Evolutionary conservation across 768 basidiomycete species (phyloP).

Genomic region (Naganishia onofrii): DNA sequence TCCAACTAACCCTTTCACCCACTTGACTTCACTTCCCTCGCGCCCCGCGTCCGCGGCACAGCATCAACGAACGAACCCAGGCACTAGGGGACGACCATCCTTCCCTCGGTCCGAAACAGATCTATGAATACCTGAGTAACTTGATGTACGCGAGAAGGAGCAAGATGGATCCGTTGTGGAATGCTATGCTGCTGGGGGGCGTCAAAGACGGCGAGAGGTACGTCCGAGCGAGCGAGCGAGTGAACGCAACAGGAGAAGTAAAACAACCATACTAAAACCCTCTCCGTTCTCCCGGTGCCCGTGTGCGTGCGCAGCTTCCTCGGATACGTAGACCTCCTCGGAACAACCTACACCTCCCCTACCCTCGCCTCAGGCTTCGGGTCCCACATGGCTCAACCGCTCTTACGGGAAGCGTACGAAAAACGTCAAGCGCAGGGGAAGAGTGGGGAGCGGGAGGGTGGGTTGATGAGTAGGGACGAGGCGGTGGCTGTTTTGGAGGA

Average conservation of each 20-base stretch:
- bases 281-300: too few relatives aligned
- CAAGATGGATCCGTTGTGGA: slow-evolving; percentile 94
- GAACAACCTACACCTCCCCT: slow-evolving; percentile 91
- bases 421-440: slow-evolving; percentile 62
- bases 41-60: too few relatives aligned
- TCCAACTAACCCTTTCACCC: neutral
- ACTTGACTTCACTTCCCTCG: too few relatives aligned
- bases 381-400: slow-evolving; percentile 83
- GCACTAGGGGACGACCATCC: slow-evolving; percentile 74
- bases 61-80: slow-evolving; percentile 59
- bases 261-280: too few relatives aligned
- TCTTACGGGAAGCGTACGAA: slow-evolving; percentile 87
- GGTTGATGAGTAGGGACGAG: slow-evolving; percentile 68
- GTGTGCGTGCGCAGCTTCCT: slow-evolving; percentile 64
- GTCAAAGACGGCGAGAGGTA: slow-evolving; percentile 79
- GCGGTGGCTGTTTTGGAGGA: slow-evolving; percentile 75
- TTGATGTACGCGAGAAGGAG: slow-evolving; percentile 84
- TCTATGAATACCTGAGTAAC: slow-evolving; percentile 86
- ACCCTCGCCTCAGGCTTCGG: slow-evolving; percentile 96
- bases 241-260: too few relatives aligned
- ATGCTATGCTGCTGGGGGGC: slow-evolving; percentile 86
- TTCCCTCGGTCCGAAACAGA: slow-evolving; percentile 75
- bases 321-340: slow-evolving; percentile 88
- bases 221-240: slow-evolving; percentile 38
- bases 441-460: slow-evolving; percentile 35